phyloP scores from a whole-genome alignment of 2,329 filamentous ascomycete genomes.

The Fusarium sp. region DNA sequence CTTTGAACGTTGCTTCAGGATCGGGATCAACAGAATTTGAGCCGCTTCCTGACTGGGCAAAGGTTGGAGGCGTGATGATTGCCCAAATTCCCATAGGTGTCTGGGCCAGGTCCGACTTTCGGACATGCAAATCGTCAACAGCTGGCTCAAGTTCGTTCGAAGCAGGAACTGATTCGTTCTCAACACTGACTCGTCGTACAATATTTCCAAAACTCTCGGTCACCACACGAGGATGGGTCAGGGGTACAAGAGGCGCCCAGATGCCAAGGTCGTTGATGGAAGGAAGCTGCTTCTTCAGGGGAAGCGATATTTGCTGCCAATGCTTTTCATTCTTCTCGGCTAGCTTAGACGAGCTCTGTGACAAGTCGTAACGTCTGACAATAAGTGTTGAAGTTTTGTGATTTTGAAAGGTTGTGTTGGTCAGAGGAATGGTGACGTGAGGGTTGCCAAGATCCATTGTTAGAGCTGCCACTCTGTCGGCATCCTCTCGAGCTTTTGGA shows the following conservation, averaged over 20 bases:
- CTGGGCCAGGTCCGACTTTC: slow-evolving; percentile 47
- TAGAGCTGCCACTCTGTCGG: slow-evolving; percentile 56
- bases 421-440: slow-evolving; percentile 71
- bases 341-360: slow-evolving; percentile 37
- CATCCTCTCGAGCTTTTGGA: slow-evolving; percentile 47
- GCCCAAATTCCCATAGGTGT: slow-evolving; percentile 78
- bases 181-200: slow-evolving; percentile 70
- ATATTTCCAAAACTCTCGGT: slow-evolving; percentile 82
- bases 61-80: slow-evolving; percentile 67
- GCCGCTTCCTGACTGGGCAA: slow-evolving; percentile 28
- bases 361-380: slow-evolving; percentile 51
- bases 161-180: slow-evolving; percentile 66
- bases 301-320: slow-evolving; percentile 54
- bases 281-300: slow-evolving; percentile 35
- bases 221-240: slow-evolving; percentile 73
- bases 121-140: slow-evolving; percentile 69
- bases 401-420: slow-evolving; percentile 83
- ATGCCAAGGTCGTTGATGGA: slow-evolving; percentile 46
- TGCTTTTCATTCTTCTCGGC: slow-evolving; percentile 52
- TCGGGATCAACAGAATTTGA: slow-evolving; percentile 28
- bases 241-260: slow-evolving; percentile 66
- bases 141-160: slow-evolving; percentile 77
- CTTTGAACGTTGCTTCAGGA: slow-evolving; percentile 39
- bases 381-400: slow-evolving; percentile 71
- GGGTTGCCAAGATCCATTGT: slow-evolving; percentile 55